Evolutionary conservation across 75 land plant species (phyloP).

Genomic region (Picea glauca): DNA sequence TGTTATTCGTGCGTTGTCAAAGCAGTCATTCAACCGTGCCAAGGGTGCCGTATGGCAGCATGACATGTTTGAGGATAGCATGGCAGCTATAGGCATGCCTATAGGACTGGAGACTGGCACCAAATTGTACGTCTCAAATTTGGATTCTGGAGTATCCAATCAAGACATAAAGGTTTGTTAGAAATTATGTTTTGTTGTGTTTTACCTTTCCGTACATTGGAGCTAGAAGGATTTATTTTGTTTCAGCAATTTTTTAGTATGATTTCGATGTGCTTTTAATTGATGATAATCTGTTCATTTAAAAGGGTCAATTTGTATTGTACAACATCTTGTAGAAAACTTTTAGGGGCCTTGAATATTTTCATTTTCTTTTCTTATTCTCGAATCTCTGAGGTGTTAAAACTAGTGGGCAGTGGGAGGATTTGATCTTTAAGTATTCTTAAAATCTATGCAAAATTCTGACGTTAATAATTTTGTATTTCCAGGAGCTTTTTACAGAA

Average conservation of each 20-base stretch:
- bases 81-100: constrained; percentile 36
- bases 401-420: neutral
- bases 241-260: no score
- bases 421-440: neutral
- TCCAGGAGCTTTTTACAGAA: constrained; percentile 54
- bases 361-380: neutral
- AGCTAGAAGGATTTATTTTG: no score
- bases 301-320: neutral
- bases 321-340: neutral
- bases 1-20: constrained; percentile 1
- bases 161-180: constrained; percentile 72
- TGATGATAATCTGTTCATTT: no score
- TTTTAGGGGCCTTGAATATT: neutral
- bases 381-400: neutral
- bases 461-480: neutral
- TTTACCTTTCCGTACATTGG: neutral
- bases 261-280: neutral
- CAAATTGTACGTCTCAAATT: constrained; percentile 70
- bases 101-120: constrained; percentile 54
- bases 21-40: constrained; percentile 53
- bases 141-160: constrained; percentile 73
- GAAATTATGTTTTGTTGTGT: neutral
- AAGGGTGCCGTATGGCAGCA: constrained; percentile 54
- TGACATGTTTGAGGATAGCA: constrained; percentile 57
- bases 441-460: neutral